Evolutionary conservation across 257 asterid species (phyloP).

Genomic region (Cinchona pubescens): DNA sequence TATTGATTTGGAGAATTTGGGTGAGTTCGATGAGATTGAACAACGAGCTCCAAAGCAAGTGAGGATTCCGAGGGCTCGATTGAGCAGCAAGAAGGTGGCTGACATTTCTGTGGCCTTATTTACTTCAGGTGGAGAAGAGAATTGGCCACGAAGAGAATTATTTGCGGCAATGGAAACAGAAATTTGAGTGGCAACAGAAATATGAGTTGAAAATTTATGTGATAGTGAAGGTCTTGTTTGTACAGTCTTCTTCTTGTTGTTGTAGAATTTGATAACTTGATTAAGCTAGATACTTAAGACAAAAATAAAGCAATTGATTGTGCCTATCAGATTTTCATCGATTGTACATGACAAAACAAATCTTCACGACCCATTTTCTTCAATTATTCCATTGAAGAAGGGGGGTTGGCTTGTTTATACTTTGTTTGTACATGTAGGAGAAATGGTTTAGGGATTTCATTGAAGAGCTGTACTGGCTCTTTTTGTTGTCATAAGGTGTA

Average conservation of each 20-base stretch:
- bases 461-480: slow-evolving; percentile 17
- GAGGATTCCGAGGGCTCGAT: slow-evolving; percentile 38
- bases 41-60: slow-evolving; percentile 60
- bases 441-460: slow-evolving; percentile 11
- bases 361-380: slow-evolving; percentile 33
- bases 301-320: slow-evolving; percentile 11
- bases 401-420: slow-evolving; percentile 25
- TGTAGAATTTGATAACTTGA: slow-evolving; percentile 7
- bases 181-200: slow-evolving; percentile 21
- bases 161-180: slow-evolving; percentile 27
- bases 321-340: slow-evolving; percentile 18
- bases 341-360: slow-evolving; percentile 27
- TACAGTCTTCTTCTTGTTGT: slow-evolving; percentile 19
- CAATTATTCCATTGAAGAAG: slow-evolving; percentile 57
- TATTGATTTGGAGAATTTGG: slow-evolving; percentile 18
- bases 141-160: slow-evolving; percentile 32
- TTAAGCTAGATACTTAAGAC: neutral
- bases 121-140: slow-evolving; percentile 28
- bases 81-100: slow-evolving; percentile 44
- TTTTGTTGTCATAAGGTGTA: slow-evolving; percentile 1
- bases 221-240: slow-evolving; percentile 20
- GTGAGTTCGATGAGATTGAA: slow-evolving; percentile 33
- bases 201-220: slow-evolving; percentile 6
- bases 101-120: slow-evolving; percentile 61
- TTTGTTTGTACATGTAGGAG: slow-evolving; percentile 28